Percentiles rank a stretch among this genome's conserved stretches.
phyloP scores from a whole-genome alignment of 225 moss, liverwort and hornwort species.

The Polytrichum formosum region DNA sequence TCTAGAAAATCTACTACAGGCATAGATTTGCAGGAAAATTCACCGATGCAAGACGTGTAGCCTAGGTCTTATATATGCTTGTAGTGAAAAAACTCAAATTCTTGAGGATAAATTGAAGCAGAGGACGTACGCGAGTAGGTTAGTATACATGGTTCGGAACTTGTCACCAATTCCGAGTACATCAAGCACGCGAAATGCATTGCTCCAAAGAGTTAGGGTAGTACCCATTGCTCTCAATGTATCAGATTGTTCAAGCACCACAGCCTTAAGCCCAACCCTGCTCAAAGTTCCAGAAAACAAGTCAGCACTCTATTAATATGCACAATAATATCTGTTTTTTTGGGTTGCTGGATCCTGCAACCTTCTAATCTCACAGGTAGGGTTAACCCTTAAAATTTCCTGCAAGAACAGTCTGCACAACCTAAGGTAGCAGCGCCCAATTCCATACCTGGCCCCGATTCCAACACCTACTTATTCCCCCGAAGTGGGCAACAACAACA shows the following conservation, averaged over 20 bases:
- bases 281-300: not conserved
- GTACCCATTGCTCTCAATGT: not conserved
- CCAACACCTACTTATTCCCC: no score
- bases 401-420: no score
- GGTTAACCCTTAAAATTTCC: no score
- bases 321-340: no score
- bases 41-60: no score
- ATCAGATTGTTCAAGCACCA: conserved; percentile 5
- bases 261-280: conserved; percentile 4
- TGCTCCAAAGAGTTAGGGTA: not conserved
- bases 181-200: conserved; percentile 21
- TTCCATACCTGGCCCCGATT: no score
- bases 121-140: conserved; percentile 14
- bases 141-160: conserved; percentile 14
- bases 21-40: not conserved
- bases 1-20: not conserved
- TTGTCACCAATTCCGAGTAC: conserved; percentile 26
- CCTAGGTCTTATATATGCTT: no score
- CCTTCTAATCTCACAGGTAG: no score
- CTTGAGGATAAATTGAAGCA: not conserved
- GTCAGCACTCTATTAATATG: no score
- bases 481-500: no score
- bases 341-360: no score
- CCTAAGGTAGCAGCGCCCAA: no score
- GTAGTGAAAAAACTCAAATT: not conserved